Base-by-base conservation (phyloP, 352 stramenopile genomes). In the Halophytophthora batemanensis region DNA sequence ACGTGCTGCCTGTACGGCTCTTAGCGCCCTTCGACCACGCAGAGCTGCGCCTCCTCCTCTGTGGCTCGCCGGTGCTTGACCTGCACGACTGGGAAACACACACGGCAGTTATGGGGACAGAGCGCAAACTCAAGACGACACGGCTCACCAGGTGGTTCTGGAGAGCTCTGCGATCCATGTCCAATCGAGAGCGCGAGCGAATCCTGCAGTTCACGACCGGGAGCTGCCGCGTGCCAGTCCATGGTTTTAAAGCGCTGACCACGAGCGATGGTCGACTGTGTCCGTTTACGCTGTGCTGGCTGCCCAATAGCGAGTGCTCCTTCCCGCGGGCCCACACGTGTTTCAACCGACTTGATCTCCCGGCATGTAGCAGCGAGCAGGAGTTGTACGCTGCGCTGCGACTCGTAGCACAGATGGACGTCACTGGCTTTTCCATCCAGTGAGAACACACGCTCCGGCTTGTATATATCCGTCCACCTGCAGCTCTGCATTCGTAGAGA, bases 321-420 rank as follows among this genome's bases (percentile, higher is more conserved):
- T 90, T 86, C 52, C 81, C 81, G 6, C 74, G 69, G 10, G 77
- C 81, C 4, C 83, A 94, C 54, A 90, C 83, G 25, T 94, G 83
- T 46, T 94, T 92, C 59, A 92, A 94, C 52, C 83, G 82, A 53
- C 76, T 93, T 31, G 84, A 94, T 38, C 44, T 93, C 51, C 84
- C 84, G 12, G 54, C 89, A 25, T 94, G 92, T 50, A 73, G 71
- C 51, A 88, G 74, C 12, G 98, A 97, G 67, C 80, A 89, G 46
- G 90, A 98, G 56, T 65, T 99, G 19, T 78, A 98, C 47, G 86
- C 98, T 53, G 96, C 96, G 46, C 70, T 99, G 28, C 97, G 87
- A 44, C 80, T 98, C 55, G 92, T 97, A 35, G 93, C 99, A 47
- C 91, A 96, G 52, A 98, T 98, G 93, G 93, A 98, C 62, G 67